These are phyloP conservation scores for Xylariaceae sp. DNA, from an alignment of 2,329 filamentous ascomycete genomes.

Conservation along the genomic window DNA sequence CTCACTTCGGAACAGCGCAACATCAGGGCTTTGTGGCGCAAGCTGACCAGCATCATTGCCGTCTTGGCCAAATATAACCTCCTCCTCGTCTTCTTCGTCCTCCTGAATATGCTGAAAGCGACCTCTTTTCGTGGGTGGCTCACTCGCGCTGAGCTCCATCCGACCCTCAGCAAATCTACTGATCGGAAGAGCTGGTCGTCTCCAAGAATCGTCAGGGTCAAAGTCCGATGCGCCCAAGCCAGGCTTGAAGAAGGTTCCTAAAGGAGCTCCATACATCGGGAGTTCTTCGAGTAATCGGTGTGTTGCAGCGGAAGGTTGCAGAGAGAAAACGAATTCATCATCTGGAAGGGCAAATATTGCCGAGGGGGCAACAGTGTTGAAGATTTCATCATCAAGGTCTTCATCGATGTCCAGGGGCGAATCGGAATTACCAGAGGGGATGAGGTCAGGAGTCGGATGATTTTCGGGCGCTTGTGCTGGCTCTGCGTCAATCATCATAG, in stretches of 20 bases:
- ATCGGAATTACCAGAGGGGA: constrained; percentile 63
- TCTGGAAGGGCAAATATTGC: constrained; percentile 80
- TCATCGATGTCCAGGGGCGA: constrained; percentile 47
- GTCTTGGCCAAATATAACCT: constrained; percentile 34
- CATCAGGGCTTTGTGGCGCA: constrained; percentile 67
- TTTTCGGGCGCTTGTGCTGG: constrained; percentile 34
- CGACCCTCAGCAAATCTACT: constrained; percentile 85
- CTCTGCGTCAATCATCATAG: constrained; percentile 34
- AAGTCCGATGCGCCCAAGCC: constrained; percentile 56
- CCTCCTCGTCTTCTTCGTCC: constrained; percentile 52
- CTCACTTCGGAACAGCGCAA: constrained; percentile 85
- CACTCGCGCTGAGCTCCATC: constrained; percentile 65
- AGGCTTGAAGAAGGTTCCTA: constrained; percentile 55
- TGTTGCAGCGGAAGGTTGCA: constrained; percentile 70
- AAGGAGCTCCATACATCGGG: constrained; percentile 70
- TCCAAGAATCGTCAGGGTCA: constrained; percentile 71
- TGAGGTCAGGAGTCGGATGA: constrained; percentile 65
- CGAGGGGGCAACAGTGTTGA: constrained; percentile 62
- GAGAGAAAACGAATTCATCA: constrained; percentile 76
- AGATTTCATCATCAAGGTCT: constrained; percentile 30
- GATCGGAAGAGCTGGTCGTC: constrained; percentile 73
- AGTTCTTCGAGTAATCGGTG: constrained; percentile 78
- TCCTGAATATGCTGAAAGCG: constrained; percentile 80
- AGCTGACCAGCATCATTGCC: constrained; percentile 42
- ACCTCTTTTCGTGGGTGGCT: constrained; percentile 71